Evolutionary conservation across 1,284 basidiomycete genomes (phyloP), one percentile per base, ranked within the genome.

Genomic region (Cutaneotrichosporon sp.): DNA sequence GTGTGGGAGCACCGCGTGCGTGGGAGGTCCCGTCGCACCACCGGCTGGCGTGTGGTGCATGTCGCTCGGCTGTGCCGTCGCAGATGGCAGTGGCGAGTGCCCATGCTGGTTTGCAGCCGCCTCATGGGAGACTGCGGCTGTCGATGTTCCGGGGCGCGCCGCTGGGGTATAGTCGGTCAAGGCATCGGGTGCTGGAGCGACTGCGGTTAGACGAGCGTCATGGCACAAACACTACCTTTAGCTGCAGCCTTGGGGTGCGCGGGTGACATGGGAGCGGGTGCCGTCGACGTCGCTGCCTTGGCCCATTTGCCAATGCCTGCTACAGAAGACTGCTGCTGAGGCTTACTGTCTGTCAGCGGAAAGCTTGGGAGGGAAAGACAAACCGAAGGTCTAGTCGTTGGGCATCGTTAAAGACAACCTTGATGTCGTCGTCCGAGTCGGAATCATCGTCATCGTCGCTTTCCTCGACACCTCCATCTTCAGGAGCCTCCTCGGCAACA

Each of bases 111-210:
- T 35, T 5, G 64, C 21, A 50, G 75, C 51, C 52, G 76, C 49
- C 52, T 66, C 14, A 66, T 67, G 41, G 61, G 67, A 54, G 54
- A 63, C 44, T 45, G 65, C 51, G 2, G 65, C 56, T 18, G 62
- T 26, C 9, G 45, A 3, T 4, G 45, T 22, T 4, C 48, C 49
- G 2, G 83, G 84, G 41, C 90, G 80, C 55, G 87, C 81, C n/a
- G 85, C 83, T 8, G 88, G 88, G 0, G 86, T 90, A 73, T 94
- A 93, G 75, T 94, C 91, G 9, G 90, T 92, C 17, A 89, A 89
- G 50, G 91, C 78, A 54, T 86, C 81, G 1, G 84, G 83, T 43
- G 78, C 80, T 10, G 79, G 77, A 22, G 51, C 43, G 3, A 77
- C 49, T 55, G 14, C 14, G 14, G 30, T 46, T 9, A 49, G 55